Evolutionary conservation across 495 filamentous ascomycete genomes (phyloP), one percentile per base, ranked within the genome.

Genomic region (Aspergillus asperescens): DNA sequence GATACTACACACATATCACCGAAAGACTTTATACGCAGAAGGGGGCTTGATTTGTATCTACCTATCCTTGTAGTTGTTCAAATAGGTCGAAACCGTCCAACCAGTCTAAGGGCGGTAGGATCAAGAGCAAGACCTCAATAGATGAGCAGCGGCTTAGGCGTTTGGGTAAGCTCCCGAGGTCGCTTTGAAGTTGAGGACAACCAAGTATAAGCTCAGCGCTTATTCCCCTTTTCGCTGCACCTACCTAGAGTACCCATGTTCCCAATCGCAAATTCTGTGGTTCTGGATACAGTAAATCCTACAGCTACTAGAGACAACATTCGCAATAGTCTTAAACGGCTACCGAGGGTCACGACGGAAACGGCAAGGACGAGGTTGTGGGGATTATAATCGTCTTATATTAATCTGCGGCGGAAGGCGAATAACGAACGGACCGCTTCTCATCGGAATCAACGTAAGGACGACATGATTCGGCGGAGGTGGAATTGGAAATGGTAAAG

Each of bases 331-430:
- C 27, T 45, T 29, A 50, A 42, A 42, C 39, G 20, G 39, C 37
- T n/a, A 22, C 31, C 18, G 49, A 18, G 19, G 45, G 25, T 44
- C 42, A 23, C 64, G 64, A 62, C 31, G 46, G 58, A 62, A 47
- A 62, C 64, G 67, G 52, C 60, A 27, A 46, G 50, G 61, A 67
- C 58, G 68, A 52, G 58, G 49, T 46, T 55, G 32, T 55, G 58
- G 55, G 57, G 46, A 63, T 60, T 59, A 44, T 37, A 63, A 69
- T 56, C 60, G 63, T 35, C 59, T 66, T 55, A 60, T 56, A 70
- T 68, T 68, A 66, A 59, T 56, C 39, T 66, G 62, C 64, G 71
- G 60, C 56, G 50, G 55, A 68, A 62, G 64, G 62, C 63, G 66
- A 51, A 53, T 45, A 68, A 61, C 65, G 71, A 64, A 62, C 65